These are phyloP conservation scores for Aotearoamyces nothofagi DNA, from an alignment of 2,329 filamentous ascomycete genomes.

Conservation along the genomic window DNA sequence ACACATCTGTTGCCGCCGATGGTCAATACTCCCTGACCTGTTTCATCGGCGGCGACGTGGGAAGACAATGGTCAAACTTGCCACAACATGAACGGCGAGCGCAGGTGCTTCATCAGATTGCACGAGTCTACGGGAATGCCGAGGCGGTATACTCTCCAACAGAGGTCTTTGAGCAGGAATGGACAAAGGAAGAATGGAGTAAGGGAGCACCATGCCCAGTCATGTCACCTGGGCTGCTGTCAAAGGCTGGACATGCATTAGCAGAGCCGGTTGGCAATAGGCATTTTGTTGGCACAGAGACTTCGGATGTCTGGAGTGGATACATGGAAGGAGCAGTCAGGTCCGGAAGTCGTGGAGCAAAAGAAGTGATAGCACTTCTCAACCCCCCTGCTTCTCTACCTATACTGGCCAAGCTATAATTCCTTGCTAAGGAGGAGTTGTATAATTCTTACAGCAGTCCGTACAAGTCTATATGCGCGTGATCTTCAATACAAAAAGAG, in stretches of 20 bases:
- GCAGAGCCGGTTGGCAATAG: constrained; percentile 23
- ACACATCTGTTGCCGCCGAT: constrained; percentile 22
- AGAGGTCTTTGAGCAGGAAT: constrained; percentile 2
- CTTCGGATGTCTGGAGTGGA: constrained; percentile 33
- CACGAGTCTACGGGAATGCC: neutral
- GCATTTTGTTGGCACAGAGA: constrained; percentile 40
- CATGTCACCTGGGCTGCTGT: constrained; percentile 23
- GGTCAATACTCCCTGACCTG: neutral
- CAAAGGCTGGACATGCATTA: constrained; percentile 18
- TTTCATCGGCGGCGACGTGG: neutral
- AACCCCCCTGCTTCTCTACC: too few species aligned
- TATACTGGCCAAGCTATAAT: too few species aligned
- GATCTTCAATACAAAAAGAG: constrained; percentile 4
- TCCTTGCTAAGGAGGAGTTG: too few species aligned
- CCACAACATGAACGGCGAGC: constrained; percentile 14
- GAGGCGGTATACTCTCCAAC: constrained; percentile 1
- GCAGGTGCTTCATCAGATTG: constrained; percentile 21
- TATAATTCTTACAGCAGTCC: too few species aligned
- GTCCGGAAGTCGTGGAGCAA: constrained; percentile 30
- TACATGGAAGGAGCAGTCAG: constrained; percentile 43
- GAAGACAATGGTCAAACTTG: constrained; percentile 5
- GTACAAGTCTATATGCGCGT: constrained; percentile 7
- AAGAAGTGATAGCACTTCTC: constrained; percentile 25
- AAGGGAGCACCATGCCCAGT: constrained; percentile 19
- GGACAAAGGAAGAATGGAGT: constrained; percentile 10